Evolutionary conservation across 108 stramenopile species (phyloP).

Genomic region (Pseudonitzschia delicatissima): DNA sequence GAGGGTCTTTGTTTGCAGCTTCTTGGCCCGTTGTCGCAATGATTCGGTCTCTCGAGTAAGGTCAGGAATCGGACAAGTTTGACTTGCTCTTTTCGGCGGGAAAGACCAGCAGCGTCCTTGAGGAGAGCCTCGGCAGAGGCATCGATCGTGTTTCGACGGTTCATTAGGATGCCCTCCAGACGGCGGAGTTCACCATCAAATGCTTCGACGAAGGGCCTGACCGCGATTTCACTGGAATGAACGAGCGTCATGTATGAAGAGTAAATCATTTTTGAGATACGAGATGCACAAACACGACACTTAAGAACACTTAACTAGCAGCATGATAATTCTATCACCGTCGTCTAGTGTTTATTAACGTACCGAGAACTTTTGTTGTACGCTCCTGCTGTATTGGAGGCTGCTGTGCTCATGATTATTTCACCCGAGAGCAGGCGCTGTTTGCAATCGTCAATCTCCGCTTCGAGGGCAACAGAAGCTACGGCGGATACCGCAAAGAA

Average conservation of each 20-base stretch:
- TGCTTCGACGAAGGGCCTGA: not conserved
- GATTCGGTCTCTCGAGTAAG: too few species aligned
- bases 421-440: not conserved
- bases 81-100: not conserved
- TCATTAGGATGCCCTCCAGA: not conserved
- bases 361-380: not conserved
- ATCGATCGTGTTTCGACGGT: not conserved
- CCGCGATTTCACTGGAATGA: not conserved
- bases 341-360: too few species aligned
- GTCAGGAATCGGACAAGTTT: not conserved
- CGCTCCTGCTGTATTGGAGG: not conserved
- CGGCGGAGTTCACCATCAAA: constrained; percentile 10
- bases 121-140: constrained; percentile 9
- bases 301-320: too few species aligned
- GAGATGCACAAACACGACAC: too few species aligned
- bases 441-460: not conserved
- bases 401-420: not conserved
- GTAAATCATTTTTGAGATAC: too few species aligned
- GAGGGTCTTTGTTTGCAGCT: not conserved
- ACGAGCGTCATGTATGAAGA: too few species aligned
- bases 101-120: not conserved
- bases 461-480: not conserved
- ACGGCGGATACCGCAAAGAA: not conserved
- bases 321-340: too few species aligned
- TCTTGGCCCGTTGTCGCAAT: too few species aligned